Percentiles rank a stretch among this genome's conserved stretches.
phyloP scores from a whole-genome alignment of 768 basidiomycete genomes.

The Phaeotremella fagi region DNA sequence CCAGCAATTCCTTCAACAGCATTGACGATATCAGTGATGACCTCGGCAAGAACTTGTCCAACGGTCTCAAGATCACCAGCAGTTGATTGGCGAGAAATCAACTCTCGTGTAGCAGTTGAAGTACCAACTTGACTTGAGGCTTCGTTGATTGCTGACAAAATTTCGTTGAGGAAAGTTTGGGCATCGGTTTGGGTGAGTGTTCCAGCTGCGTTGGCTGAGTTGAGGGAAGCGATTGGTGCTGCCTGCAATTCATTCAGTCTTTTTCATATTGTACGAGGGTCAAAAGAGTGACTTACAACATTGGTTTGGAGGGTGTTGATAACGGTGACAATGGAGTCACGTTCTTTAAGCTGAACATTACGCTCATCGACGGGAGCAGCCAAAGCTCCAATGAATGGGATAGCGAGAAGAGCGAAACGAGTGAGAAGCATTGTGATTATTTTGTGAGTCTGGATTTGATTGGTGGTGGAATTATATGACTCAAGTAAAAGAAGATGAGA shows the following conservation, averaged over 20 bases:
- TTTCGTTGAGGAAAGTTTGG: background rate
- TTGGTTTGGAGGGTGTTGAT: conserved; percentile 3
- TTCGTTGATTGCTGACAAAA: background rate
- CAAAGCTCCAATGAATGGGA: background rate
- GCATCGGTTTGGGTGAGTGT: background rate
- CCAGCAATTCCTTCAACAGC: conserved; percentile 9
- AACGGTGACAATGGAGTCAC: background rate
- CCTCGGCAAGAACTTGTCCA: conserved; percentile 5
- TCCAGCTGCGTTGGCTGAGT: conserved; percentile 5
- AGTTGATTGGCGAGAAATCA: too few species aligned
- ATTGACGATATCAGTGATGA: conserved; percentile 6
- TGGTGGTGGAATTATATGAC: background rate
- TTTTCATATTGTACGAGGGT: background rate
- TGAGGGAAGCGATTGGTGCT: conserved; percentile 6
- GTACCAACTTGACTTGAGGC: background rate
- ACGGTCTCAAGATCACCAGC: too few species aligned
- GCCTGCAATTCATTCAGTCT: conserved; percentile 4
- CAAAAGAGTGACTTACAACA: conserved; percentile 3
- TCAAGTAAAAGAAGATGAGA: background rate
- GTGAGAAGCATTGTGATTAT: conserved; percentile 9
- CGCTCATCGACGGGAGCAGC: background rate
- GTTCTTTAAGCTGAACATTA: background rate
- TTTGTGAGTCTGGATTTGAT: background rate
- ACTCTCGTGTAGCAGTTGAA: background rate
- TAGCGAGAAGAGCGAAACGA: conserved; percentile 9